These are phyloP conservation scores for Blastocystis sp. DNA, from an alignment of 352 stramenopile genomes.

Conservation along the genomic window DNA sequence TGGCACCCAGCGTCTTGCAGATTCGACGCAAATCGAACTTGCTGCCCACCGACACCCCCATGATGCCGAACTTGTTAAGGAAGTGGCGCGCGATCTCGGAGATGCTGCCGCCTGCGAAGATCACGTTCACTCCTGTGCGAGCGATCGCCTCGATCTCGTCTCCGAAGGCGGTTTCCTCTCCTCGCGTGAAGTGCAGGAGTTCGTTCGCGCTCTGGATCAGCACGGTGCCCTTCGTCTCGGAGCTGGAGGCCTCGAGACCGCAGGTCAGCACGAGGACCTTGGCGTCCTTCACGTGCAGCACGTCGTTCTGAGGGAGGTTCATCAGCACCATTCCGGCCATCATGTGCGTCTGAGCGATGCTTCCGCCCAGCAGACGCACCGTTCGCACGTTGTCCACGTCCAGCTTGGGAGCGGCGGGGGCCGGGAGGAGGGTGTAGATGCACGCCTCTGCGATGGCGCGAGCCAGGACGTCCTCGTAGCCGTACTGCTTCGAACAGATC, in stretches of 20 bases:
- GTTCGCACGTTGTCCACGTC: conserved; percentile 96
- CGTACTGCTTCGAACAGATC: conserved; percentile 93
- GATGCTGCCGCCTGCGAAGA: conserved; percentile 90
- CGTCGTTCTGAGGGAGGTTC: conserved; percentile 81
- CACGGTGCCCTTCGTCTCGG: conserved; percentile 97
- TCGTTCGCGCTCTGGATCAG: conserved; percentile 98
- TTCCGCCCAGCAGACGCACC: conserved; percentile 91
- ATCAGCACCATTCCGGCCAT: conserved; percentile 93
- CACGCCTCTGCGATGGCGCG: conserved; percentile 88
- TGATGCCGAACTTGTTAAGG: conserved; percentile 92
- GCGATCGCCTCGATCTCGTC: conserved; percentile 92
- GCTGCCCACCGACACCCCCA: conserved; percentile 90
- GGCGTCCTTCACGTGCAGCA: conserved; percentile 82
- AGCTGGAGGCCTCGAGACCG: conserved; percentile 88
- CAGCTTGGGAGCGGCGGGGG: conserved; percentile 76
- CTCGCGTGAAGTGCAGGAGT: conserved; percentile 99
- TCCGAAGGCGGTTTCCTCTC: conserved; percentile 93
- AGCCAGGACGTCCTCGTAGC: conserved; percentile 85
- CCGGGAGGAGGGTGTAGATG: conserved; percentile 81
- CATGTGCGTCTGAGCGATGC: conserved; percentile 86
- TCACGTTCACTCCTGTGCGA: conserved; percentile 86
- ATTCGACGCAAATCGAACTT: conserved; percentile 97
- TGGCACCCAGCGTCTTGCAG: conserved; percentile 89
- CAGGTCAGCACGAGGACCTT: conserved; percentile 79
- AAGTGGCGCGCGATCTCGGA: conserved; percentile 98